These are phyloP conservation scores for Pleurotus salmoneostramineus DNA, from an alignment of 768 basidiomycete genomes.

Conservation along the genomic window DNA sequence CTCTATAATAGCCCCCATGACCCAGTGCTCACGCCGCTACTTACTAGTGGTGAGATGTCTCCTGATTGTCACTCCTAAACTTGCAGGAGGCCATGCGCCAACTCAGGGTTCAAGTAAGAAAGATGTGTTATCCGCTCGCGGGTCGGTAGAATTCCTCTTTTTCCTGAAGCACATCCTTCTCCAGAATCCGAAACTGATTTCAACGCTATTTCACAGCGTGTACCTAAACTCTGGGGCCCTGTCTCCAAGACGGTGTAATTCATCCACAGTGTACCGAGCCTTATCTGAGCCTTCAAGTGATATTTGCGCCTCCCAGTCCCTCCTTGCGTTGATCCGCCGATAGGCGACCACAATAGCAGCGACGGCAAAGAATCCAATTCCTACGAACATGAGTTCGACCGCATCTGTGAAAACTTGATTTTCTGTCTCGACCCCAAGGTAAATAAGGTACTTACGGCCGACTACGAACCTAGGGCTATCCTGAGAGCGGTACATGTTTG, in stretches of 20 bases:
- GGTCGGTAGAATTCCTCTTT: too few species aligned
- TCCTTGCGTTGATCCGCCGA: background rate
- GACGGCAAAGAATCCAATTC: background rate
- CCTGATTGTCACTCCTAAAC: too few species aligned
- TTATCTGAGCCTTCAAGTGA: background rate
- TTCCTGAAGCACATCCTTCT: too few species aligned
- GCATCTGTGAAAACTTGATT: background rate
- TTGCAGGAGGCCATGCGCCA: too few species aligned
- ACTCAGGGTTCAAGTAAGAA: too few species aligned
- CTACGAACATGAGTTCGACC: background rate
- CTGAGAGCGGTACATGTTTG: conserved; percentile 54
- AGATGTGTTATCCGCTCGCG: too few species aligned
- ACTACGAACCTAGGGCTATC: conserved; percentile 60
- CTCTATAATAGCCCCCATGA: too few species aligned
- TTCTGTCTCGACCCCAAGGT: background rate
- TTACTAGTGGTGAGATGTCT: too few species aligned
- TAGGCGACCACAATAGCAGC: background rate
- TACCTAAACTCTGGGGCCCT: background rate
- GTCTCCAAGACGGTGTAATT: background rate
- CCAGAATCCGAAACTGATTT: too few species aligned
- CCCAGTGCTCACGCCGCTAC: too few species aligned
- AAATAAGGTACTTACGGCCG: conserved; percentile 46
- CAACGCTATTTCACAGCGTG: background rate
- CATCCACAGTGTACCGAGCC: background rate
- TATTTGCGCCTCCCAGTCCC: background rate